Evolutionary conservation across 176 grass and related monocot species (phyloP).

Genomic region (Avena atlantica): DNA sequence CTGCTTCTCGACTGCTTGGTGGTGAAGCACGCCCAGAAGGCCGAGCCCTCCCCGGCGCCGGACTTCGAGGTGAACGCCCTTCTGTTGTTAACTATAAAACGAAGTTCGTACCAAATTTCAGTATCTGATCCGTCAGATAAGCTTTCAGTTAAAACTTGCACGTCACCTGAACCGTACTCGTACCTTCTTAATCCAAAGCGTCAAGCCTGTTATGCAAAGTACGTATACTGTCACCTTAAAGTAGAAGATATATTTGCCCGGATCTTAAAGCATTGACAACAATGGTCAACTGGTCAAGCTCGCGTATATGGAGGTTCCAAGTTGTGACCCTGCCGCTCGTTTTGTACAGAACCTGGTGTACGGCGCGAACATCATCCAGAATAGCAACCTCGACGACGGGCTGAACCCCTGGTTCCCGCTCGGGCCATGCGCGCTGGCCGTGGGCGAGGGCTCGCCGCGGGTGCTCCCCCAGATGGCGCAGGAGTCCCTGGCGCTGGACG

Average conservation of each 20-base stretch:
- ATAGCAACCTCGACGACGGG: slow-evolving; percentile 69
- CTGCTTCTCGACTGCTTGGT: slow-evolving; percentile 74
- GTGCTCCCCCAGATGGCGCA: slow-evolving; percentile 71
- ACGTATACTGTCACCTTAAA: background rate
- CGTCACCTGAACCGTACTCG: background rate
- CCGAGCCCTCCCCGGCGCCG: slow-evolving; percentile 55
- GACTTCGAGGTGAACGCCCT: slow-evolving; percentile 60
- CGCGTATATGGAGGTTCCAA: background rate
- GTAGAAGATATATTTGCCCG: background rate
- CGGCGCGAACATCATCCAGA: slow-evolving; percentile 81
- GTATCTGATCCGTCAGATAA: background rate
- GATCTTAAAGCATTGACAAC: background rate
- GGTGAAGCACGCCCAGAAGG: slow-evolving; percentile 78
- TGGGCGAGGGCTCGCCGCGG: slow-evolving; percentile 64
- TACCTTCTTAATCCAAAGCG: background rate
- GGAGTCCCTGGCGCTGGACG: slow-evolving; percentile 57
- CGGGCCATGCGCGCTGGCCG: slow-evolving; percentile 57
- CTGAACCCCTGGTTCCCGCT: slow-evolving; percentile 72
- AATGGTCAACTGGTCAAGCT: background rate
- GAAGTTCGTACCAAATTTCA: background rate
- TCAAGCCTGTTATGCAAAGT: background rate
- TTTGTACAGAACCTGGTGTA: slow-evolving; percentile 63
- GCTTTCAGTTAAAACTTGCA: background rate
- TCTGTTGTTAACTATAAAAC: background rate
- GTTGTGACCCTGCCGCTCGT: background rate